Conservation (phyloP, 768 basidiomycete species). For the Trametes meyenii region DNA sequence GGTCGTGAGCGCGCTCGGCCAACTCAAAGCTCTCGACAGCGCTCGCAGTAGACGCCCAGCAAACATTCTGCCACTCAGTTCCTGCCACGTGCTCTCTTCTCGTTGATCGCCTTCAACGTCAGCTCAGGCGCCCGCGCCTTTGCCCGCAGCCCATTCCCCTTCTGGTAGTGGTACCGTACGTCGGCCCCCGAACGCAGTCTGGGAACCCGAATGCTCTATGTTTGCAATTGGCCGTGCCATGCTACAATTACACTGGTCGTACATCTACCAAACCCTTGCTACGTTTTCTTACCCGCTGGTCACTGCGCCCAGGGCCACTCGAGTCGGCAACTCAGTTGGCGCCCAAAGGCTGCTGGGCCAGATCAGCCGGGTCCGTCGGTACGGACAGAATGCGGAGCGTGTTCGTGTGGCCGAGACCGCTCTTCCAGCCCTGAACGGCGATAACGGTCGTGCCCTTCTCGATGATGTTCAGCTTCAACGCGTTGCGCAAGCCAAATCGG, state of each 20-base stretch:
- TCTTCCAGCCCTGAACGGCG: constrained; percentile 99
- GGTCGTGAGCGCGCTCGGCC: constrained; percentile 17
- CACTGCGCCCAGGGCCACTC: not conserved
- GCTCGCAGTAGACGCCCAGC: not conserved
- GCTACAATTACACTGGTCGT: constrained; percentile 23
- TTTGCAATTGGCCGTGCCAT: constrained; percentile 6
- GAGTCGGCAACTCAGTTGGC: constrained; percentile 19
- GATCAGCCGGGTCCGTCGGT: constrained; percentile 78
- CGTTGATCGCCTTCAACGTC: not conserved
- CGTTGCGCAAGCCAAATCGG: constrained; percentile 85
- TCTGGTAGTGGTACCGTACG: not conserved
- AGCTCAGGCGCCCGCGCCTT: not conserved
- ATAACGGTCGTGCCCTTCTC: constrained; percentile 86
- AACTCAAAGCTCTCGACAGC: not conserved
- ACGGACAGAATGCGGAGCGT: constrained; percentile 84
- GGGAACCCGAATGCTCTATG: constrained; percentile 8
- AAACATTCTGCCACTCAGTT: not conserved
- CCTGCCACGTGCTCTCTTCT: constrained; percentile 18
- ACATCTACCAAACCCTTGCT: constrained; percentile 11
- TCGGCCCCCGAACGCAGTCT: not conserved
- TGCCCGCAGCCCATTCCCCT: too few species aligned
- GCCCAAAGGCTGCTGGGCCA: constrained; percentile 69
- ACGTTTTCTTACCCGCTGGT: not conserved
- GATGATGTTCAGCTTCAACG: constrained; percentile 83
- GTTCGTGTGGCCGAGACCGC: constrained; percentile 95